phyloP scores from a whole-genome alignment of 805 yeast species.

The Zygosaccharomyces kombuchaensis region DNA sequence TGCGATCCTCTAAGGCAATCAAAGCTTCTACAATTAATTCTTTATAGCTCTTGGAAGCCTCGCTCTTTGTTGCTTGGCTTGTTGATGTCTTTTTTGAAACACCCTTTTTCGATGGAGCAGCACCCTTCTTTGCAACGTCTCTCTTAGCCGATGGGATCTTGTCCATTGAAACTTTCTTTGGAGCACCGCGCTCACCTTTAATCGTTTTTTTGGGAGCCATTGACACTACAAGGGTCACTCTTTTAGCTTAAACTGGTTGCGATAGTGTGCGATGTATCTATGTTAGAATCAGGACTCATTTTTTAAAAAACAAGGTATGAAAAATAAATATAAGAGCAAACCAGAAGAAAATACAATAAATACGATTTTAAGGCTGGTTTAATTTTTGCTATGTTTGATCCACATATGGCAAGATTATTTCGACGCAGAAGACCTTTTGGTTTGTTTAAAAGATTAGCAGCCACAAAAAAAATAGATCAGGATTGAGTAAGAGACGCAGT shows the following conservation, averaged over 20 bases:
- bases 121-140: slow-evolving; percentile 2
- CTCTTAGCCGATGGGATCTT: slow-evolving; percentile 8
- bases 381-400: too few species aligned
- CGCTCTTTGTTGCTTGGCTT: slow-evolving; percentile 3
- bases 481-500: not conserved
- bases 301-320: not conserved
- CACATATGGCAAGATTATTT: not conserved
- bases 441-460: not conserved
- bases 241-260: not conserved
- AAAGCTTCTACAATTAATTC: slow-evolving; percentile 53
- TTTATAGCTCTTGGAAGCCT: slow-evolving; percentile 23
- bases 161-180: slow-evolving; percentile 10
- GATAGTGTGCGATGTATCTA: not conserved
- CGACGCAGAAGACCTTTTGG: not conserved
- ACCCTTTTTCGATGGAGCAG: slow-evolving; percentile 2
- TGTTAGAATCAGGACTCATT: not conserved
- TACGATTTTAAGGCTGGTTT: too few species aligned
- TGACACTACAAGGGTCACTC: not conserved
- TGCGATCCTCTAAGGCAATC: slow-evolving; percentile 68
- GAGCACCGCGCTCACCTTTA: slow-evolving; percentile 2
- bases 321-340: not conserved
- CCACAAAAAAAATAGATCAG: not conserved
- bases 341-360: not conserved
- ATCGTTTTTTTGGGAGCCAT: slow-evolving; percentile 3
- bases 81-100: slow-evolving; percentile 4